Evolutionary conservation across 257 asterid species (phyloP).

Genomic region (Solanum pinnatisectum): DNA sequence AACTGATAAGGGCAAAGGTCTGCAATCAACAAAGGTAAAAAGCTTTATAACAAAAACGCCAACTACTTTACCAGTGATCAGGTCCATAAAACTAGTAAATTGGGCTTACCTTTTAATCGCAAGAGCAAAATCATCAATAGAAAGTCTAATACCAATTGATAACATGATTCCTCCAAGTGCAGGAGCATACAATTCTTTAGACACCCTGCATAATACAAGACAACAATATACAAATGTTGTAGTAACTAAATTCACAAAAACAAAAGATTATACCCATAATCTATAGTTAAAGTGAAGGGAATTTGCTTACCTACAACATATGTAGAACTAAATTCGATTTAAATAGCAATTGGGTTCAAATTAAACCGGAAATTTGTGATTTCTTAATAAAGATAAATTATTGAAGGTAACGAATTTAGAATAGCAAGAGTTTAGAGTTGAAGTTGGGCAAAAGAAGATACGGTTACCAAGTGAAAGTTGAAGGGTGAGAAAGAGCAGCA

Average conservation of each 20-base stretch:
- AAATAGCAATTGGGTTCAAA: not conserved
- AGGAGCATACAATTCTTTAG: slow-evolving; percentile 88
- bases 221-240: slow-evolving; percentile 1
- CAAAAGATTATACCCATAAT: not conserved
- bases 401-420: not conserved
- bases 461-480: slow-evolving; percentile 82
- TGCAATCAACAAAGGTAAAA: slow-evolving; percentile 22
- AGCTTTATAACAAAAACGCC: not conserved
- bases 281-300: not conserved
- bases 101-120: slow-evolving; percentile 72
- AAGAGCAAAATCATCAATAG: slow-evolving; percentile 81
- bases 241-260: not conserved
- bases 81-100: not conserved
- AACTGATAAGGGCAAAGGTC: slow-evolving; percentile 71
- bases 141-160: slow-evolving; percentile 89
- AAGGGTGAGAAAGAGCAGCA: slow-evolving; percentile 80
- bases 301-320: not conserved
- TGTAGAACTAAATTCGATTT: not conserved
- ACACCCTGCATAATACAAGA: slow-evolving; percentile 83
- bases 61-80: not conserved
- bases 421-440: not conserved
- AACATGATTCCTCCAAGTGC: slow-evolving; percentile 99
- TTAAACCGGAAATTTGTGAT: not conserved
- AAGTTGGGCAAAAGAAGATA: not conserved
- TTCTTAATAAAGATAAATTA: too few species aligned